Evolutionary conservation across 371 early-diverging fungal genomes (phyloP).

Genomic region (Saksenaea vasiformis): DNA sequence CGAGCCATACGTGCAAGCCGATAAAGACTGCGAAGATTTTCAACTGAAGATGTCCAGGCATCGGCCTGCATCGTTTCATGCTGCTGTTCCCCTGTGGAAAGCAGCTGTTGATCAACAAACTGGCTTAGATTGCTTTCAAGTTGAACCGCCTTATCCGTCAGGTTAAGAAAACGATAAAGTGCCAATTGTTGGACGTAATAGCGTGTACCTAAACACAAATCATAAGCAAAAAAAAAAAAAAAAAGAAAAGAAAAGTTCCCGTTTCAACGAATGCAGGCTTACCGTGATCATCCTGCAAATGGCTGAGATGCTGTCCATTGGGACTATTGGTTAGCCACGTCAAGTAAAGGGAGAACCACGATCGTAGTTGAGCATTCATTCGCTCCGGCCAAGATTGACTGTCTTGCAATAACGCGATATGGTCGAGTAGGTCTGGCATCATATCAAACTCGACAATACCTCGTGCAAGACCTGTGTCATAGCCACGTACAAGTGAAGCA

Average conservation of each 20-base stretch:
- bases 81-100: constrained; percentile 31
- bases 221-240: background rate
- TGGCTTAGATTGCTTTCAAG: constrained; percentile 9
- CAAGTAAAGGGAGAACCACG: constrained; percentile 50
- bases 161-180: constrained; percentile 41
- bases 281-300: constrained; percentile 55
- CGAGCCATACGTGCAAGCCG: constrained; percentile 32
- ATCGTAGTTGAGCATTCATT: constrained; percentile 32
- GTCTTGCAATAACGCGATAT: constrained; percentile 26
- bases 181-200: constrained; percentile 49
- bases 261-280: background rate
- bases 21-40: constrained; percentile 45
- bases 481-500: constrained; percentile 47
- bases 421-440: constrained; percentile 31
- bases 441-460: constrained; percentile 52
- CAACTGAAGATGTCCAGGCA: constrained; percentile 47
- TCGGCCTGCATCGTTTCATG: constrained; percentile 36
- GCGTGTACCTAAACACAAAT: constrained; percentile 24
- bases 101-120: constrained; percentile 37
- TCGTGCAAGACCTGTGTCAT: constrained; percentile 37
- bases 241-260: background rate
- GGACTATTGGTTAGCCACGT: constrained; percentile 49
- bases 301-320: constrained; percentile 39
- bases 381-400: constrained; percentile 32
- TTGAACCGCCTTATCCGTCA: constrained; percentile 21